Evolutionary conservation across 225 moss, liverwort and hornwort genomes (phyloP).

Genomic region (Sphagnum contortum): DNA sequence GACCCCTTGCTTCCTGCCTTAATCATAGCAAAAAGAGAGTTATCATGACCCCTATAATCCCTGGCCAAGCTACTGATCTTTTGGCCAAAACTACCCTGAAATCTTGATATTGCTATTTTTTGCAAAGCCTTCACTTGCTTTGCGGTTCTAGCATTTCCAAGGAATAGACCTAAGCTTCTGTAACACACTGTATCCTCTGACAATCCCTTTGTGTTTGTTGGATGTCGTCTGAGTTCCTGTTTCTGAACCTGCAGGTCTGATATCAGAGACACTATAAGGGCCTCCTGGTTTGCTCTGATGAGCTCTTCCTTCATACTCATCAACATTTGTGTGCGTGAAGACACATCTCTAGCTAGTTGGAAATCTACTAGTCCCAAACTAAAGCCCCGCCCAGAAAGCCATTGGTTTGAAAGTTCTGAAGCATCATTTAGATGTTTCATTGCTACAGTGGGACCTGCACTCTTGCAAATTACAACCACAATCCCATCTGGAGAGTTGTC

Average conservation of each 20-base stretch:
- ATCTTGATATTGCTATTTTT: conserved; percentile 56
- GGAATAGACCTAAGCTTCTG: conserved; percentile 50
- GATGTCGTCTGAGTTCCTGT: conserved; percentile 25
- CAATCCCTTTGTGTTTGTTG: conserved; percentile 26
- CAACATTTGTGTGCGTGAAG: conserved; percentile 39
- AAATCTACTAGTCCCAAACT: conserved; percentile 72
- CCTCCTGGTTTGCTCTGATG: conserved; percentile 44
- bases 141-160: conserved; percentile 28
- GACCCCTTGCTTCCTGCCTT: conserved; percentile 84
- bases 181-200: conserved; percentile 27
- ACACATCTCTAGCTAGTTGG: conserved; percentile 27
- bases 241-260: conserved; percentile 59
- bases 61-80: conserved; percentile 33
- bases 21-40: conserved; percentile 73
- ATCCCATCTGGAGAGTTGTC: conserved; percentile 50
- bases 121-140: conserved; percentile 55
- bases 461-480: conserved; percentile 37
- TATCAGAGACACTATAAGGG: conserved; percentile 37
- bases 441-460: conserved; percentile 45
- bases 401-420: conserved; percentile 61
- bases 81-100: conserved; percentile 39
- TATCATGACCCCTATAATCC: conserved; percentile 43
- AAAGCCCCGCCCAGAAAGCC: conserved; percentile 61
- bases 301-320: conserved; percentile 38
- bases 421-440: conserved; percentile 59